Base-by-base conservation (phyloP, 1,284 basidiomycete genomes). In the Leccinum holopus region DNA sequence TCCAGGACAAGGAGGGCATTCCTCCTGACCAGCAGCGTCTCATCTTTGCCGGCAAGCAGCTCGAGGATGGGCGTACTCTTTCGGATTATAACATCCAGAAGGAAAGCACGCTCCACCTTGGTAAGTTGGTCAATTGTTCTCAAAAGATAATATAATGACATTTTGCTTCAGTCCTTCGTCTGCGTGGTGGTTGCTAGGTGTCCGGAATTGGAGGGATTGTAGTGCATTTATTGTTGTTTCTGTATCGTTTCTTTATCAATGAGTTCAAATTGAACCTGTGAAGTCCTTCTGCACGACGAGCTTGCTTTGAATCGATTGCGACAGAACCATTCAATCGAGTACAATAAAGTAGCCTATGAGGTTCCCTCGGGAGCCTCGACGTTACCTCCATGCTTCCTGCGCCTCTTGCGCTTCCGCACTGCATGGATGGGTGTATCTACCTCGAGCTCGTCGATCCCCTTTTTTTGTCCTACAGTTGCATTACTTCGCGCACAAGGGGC, bases 1-100 rank as follows among this genome's bases (percentile, higher is more conserved):
- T 90, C 66, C 88, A 91, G 76, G 90, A 91, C 77, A 90, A 91
- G 82, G 86, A 86, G 61, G 90, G 85, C 6, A 87, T 87, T 55
- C 85, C 85, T 16, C 86, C 86, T 56, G 88, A 90, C 74, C 88
- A 90, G 60, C 88, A 91, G 73, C 87, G 89, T 56, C 79, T 90
- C 33, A 90, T 90, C 79, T 90, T 91, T 67, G 88, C 88, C 52
- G 88, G 88, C 58, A 90, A 90, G 81, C 88, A 91, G 77, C 80
- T 90, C 55, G 86, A 87, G 74, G 85, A 87, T 65, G 85, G 86
- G 16, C 79, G 85, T 52, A 90, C 87, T 53, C 84, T 89, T 63
- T 84, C 83, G 60, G 87, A 88, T 74, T 88, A 84, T 72, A 76
- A 80, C 75, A 87, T 87, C 71, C 88, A 90, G 79, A 90, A 91